phyloP scores from a whole-genome alignment of 495 filamentous ascomycete genomes.

The Podospora australis region DNA sequence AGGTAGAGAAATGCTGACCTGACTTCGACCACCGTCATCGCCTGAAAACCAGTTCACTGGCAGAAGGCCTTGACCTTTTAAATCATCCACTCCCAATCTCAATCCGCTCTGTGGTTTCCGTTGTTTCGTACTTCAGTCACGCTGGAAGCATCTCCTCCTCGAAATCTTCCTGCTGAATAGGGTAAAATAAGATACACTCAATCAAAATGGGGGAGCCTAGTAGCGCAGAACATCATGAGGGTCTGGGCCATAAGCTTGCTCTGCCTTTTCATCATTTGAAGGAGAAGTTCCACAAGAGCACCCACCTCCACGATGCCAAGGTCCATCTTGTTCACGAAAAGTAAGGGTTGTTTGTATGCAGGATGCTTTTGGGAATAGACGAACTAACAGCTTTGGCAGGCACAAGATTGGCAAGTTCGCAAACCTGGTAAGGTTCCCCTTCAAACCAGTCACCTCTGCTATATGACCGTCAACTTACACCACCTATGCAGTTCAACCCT shows the following conservation, averaged over 20 bases:
- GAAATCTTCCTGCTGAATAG: background rate
- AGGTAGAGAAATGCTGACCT: background rate
- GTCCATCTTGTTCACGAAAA: slow-evolving; percentile 43
- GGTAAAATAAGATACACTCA: no score
- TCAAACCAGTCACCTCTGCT: background rate
- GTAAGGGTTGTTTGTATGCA: no score
- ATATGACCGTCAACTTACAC: background rate
- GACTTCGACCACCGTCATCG: background rate
- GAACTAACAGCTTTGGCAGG: no score
- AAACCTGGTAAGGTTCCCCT: slow-evolving; percentile 37
- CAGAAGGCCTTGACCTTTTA: no score
- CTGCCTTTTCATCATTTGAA: slow-evolving; percentile 36
- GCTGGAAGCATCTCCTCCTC: background rate
- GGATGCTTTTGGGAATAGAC: no score
- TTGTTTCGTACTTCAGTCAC: no score
- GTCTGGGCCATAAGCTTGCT: slow-evolving; percentile 27
- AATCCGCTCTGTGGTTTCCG: no score
- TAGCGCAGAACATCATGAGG: slow-evolving; percentile 9
- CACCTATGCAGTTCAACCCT: slow-evolving; percentile 60
- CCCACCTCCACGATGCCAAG: slow-evolving; percentile 43
- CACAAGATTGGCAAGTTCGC: slow-evolving; percentile 51
- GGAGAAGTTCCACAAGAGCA: slow-evolving; percentile 41
- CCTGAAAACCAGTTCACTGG: background rate
- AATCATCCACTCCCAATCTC: no score
- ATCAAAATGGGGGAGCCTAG: background rate